phyloP scores from a whole-genome alignment of 192 early-diverging fungal genomes.

The Funneliformis geosporum region DNA sequence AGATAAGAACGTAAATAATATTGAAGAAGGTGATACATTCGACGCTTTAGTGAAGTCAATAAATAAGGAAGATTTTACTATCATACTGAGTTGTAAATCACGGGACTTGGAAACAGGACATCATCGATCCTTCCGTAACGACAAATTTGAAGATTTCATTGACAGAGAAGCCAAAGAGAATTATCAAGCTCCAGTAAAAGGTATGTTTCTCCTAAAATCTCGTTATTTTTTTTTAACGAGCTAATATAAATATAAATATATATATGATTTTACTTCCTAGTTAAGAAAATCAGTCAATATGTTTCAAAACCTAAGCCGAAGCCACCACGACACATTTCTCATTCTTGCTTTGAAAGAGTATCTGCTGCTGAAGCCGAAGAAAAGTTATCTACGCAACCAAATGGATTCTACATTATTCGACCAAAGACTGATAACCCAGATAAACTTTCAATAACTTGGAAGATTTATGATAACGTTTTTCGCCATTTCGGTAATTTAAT shows the following conservation, averaged over 20 bases:
- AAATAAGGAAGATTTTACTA: neutral
- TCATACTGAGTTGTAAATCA: neutral
- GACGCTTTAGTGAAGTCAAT: neutral
- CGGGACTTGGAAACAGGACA: constrained; percentile 35
- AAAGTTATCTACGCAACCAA: constrained; percentile 63
- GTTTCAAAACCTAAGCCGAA: neutral
- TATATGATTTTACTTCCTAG: constrained; percentile 83
- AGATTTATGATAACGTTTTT: constrained; percentile 81
- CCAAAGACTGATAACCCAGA: constrained; percentile 87
- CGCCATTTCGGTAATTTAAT: constrained; percentile 74
- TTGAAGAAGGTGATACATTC: neutral
- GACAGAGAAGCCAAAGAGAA: neutral
- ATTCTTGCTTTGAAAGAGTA: constrained; percentile 82
- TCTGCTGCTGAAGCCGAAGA: constrained; percentile 73
- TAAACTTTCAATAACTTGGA: constrained; percentile 93
- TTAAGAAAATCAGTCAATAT: constrained; percentile 64
- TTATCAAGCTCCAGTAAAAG: constrained; percentile 3
- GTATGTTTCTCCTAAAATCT: neutral
- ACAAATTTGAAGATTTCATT: neutral
- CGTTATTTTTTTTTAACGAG: neutral
- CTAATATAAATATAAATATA: neutral
- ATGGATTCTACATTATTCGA: constrained; percentile 83
- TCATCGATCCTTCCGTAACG: neutral
- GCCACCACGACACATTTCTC: neutral
- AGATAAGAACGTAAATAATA: neutral